These are phyloP conservation scores for Pythium plurisporium DNA, from an alignment of 352 stramenopile genomes.

Conservation along the genomic window DNA sequence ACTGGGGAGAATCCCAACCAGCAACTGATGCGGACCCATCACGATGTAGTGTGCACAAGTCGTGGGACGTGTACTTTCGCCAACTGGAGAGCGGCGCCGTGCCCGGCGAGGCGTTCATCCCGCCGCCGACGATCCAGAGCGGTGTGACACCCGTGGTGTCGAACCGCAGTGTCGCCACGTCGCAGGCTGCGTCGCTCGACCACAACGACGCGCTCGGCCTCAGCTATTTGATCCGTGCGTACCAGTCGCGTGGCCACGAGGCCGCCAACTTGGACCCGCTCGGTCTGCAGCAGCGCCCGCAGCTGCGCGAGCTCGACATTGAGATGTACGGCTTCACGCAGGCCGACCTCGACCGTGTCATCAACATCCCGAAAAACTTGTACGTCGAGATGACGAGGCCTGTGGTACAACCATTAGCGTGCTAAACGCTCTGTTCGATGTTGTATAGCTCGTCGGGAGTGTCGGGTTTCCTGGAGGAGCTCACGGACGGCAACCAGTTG, in stretches of 20 bases:
- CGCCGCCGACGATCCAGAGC: constrained; percentile 68
- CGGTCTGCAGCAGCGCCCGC: constrained; percentile 80
- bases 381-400: constrained; percentile 65
- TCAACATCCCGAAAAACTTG: constrained; percentile 90
- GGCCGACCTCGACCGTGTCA: constrained; percentile 87
- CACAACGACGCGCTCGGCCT: constrained; percentile 88
- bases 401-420: neutral
- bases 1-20: too few relatives aligned
- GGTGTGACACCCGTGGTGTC: constrained; percentile 65
- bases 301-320: constrained; percentile 73
- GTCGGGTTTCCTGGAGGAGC: constrained; percentile 86
- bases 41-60: constrained; percentile 67
- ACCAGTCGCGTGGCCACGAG: constrained; percentile 87
- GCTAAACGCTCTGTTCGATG: constrained; percentile 34
- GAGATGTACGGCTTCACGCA: constrained; percentile 86
- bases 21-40: neutral
- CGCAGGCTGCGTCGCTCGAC: constrained; percentile 27
- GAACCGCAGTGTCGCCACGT: constrained; percentile 21
- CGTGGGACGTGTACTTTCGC: constrained; percentile 85
- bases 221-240: constrained; percentile 90
- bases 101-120: constrained; percentile 80
- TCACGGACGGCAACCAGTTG: constrained; percentile 67
- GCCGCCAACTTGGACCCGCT: constrained; percentile 84
- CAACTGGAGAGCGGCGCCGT: constrained; percentile 76
- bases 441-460: constrained; percentile 83